These are phyloP conservation scores for Rhodotorula paludigena DNA, from an alignment of 768 basidiomycete species.

Conservation along the genomic window DNA sequence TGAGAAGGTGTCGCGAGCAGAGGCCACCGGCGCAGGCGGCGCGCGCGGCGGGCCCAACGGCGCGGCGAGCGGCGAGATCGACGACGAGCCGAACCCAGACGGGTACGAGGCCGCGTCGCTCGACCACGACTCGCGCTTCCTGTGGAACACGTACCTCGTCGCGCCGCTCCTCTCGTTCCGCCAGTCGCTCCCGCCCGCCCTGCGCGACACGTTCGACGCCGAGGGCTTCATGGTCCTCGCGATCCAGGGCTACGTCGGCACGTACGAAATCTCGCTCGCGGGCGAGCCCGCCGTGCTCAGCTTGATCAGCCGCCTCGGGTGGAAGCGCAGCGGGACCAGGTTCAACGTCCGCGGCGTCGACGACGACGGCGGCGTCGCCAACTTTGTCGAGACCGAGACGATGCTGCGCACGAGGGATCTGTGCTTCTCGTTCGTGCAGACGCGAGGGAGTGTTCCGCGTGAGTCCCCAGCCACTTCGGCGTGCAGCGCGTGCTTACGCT, in stretches of 20 bases:
- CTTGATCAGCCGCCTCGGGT: conserved; percentile 80
- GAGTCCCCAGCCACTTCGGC: conserved; percentile 47
- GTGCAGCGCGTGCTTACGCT: background rate
- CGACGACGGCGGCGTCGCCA: conserved; percentile 78
- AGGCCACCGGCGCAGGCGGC: background rate
- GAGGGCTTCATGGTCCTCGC: conserved; percentile 84
- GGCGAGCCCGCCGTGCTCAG: conserved; percentile 70
- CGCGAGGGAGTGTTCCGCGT: conserved; percentile 93
- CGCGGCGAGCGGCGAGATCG: conserved; percentile 25
- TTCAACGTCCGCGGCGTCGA: conserved; percentile 59
- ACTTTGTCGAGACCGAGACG: conserved; percentile 82
- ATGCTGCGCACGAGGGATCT: conserved; percentile 79
- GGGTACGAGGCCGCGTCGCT: conserved; percentile 12
- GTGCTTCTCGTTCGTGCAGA: conserved; percentile 86
- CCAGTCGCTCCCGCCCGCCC: conserved; percentile 63
- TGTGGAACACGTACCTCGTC: conserved; percentile 93
- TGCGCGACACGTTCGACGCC: conserved; percentile 68
- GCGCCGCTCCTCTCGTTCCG: conserved; percentile 83
- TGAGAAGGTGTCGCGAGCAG: conserved; percentile 11
- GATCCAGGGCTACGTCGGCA: conserved; percentile 88
- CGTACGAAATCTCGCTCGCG: conserved; percentile 69
- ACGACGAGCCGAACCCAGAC: conserved; percentile 22
- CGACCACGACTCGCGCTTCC: conserved; percentile 75
- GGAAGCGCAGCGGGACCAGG: conserved; percentile 92
- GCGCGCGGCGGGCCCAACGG: too few species aligned